Evolutionary conservation across 2,329 filamentous ascomycete genomes (phyloP).

Genomic region (Colletotrichum sp.): DNA sequence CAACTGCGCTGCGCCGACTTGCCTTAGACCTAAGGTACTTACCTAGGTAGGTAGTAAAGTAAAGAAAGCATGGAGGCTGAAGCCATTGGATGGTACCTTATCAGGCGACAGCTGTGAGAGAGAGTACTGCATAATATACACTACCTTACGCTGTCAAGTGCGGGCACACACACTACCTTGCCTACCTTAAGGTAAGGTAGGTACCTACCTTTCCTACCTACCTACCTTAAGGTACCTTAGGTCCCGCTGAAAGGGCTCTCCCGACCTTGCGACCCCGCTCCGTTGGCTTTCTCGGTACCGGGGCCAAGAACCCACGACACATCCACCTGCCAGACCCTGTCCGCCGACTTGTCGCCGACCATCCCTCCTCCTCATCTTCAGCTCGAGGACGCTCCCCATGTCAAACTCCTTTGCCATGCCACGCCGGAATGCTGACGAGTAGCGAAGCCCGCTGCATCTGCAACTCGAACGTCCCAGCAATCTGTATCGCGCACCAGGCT

Average conservation of each 20-base stretch:
- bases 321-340: not conserved
- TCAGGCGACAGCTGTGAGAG: not conserved
- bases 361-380: not conserved
- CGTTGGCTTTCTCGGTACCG: not conserved
- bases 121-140: not conserved
- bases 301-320: not conserved
- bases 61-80: not conserved
- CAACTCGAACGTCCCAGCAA: not conserved
- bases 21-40: not conserved
- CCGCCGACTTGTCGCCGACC: not conserved
- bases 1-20: too few relatives aligned
- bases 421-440: not conserved
- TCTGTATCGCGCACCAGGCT: not conserved
- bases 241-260: not conserved
- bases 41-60: not conserved
- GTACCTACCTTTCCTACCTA: too few relatives aligned
- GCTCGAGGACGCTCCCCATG: not conserved
- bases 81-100: not conserved
- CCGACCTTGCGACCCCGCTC: not conserved
- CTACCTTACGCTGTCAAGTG: not conserved
- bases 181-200: too few relatives aligned
- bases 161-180: not conserved
- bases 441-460: not conserved
- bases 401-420: not conserved
- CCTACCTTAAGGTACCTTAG: not conserved